Evolutionary conservation across 768 basidiomycete species (phyloP), one percentile per base, ranked within the genome.

Genomic region (Naganishia onofrii): DNA sequence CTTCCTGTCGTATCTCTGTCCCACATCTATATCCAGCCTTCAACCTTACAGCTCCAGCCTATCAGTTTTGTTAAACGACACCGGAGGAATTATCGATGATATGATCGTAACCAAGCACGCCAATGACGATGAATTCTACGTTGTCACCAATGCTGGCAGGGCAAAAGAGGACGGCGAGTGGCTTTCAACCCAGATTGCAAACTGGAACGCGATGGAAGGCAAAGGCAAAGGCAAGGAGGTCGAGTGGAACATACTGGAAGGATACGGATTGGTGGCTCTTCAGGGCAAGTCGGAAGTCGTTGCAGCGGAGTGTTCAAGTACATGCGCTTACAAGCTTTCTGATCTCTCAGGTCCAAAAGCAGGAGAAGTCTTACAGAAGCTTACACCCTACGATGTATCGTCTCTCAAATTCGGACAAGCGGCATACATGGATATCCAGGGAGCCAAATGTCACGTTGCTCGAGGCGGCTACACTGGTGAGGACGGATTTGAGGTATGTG

Each of bases 401-500:
- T 82, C 84, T 48, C 82, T 98, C 60, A 89, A 88, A 31, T 97
- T 99, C 76, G 93, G 93, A 46, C 88, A 87, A 71, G 89, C 90
- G 23, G 89, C 90, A 0, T 92, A 87, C 77, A 85, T 92, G 10
- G 87, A 89, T 0, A 85, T 96, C 51, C 88, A 89, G 70, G 89
- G 88, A 69, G 87, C 88, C 74, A 88, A 88, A 77, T 85, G 91
- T 42, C 93, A 98, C 77, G 87, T 98, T 34, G 90, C 93, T 9
- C 88, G 96, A 19, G 92, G 93, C 32, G 96, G 96, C 5, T 99
- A 99, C 82, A 98, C 96, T 0, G 96, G 96, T 13, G 96, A 99
- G 82, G 96, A 99, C 80, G 96, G 96, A 0, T 98, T 99, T 74
- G 96, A 99, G n/a, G n/a, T n/a, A n/a, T n/a, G n/a, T n/a, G n/a